phyloP scores from a whole-genome alignment of 352 stramenopile genomes.

The Phytopythium litorale region DNA sequence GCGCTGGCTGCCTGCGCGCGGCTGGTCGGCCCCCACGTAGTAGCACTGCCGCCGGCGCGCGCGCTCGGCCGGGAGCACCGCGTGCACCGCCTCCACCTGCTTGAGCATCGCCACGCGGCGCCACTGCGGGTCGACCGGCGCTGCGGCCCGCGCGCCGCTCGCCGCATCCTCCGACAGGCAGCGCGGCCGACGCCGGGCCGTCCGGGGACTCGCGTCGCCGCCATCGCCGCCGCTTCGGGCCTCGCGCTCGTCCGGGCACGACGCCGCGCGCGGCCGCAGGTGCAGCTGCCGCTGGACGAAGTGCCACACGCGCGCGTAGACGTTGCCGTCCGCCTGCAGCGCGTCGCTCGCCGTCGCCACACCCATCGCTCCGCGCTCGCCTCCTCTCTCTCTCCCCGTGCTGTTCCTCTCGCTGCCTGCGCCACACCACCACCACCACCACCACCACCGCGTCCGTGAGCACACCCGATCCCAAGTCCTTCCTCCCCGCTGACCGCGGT shows the following conservation, averaged over 20 bases:
- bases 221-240: not conserved
- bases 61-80: conserved; percentile 7
- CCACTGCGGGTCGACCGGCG: not conserved
- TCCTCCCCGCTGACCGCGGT: no score
- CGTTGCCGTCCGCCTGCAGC: conserved; percentile 5
- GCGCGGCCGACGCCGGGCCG: conserved; percentile 1
- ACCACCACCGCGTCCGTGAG: no score
- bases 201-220: not conserved
- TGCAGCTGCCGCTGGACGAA: conserved; percentile 37
- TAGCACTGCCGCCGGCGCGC: conserved; percentile 4
- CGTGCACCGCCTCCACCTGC: conserved; percentile 1
- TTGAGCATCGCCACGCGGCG: conserved; percentile 10
- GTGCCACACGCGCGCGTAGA: conserved; percentile 33
- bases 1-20: conserved; percentile 11
- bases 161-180: conserved; percentile 3
- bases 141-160: not conserved
- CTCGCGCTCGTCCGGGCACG: conserved; percentile 23
- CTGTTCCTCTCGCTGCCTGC: no score
- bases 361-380: not conserved
- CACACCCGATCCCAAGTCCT: no score
- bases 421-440: no score
- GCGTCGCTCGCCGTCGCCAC: not conserved
- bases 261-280: conserved; percentile 25
- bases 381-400: not conserved
- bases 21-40: not conserved